phyloP scores from a whole-genome alignment of 2,329 filamentous ascomycete species.

The Aureobasidium sp. region DNA sequence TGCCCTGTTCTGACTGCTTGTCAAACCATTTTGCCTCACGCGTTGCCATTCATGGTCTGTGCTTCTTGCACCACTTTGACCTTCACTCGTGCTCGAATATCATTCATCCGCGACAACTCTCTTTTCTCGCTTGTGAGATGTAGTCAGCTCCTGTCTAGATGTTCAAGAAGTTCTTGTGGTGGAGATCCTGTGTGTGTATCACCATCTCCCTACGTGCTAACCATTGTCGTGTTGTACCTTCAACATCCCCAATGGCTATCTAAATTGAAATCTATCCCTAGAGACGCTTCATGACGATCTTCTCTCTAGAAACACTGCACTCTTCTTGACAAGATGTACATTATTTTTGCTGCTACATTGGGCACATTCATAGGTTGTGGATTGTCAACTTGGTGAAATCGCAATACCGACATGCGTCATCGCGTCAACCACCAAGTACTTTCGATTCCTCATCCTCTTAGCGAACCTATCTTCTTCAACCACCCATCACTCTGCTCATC shows the following conservation, averaged over 20 bases:
- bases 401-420: neutral
- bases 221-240: too few relatives aligned
- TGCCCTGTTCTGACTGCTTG: neutral
- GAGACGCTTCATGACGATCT: too few relatives aligned
- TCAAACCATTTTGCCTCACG: neutral
- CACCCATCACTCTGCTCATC: neutral
- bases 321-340: too few relatives aligned
- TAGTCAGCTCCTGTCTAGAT: neutral
- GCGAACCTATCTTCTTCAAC: neutral
- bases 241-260: too few relatives aligned
- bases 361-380: neutral
- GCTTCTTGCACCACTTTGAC: neutral
- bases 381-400: neutral
- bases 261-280: too few relatives aligned
- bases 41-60: constrained; percentile 6
- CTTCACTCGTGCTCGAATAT: neutral
- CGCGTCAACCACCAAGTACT: neutral
- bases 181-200: too few relatives aligned
- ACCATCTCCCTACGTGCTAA: too few relatives aligned
- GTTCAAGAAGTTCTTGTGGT: too few relatives aligned
- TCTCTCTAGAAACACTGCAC: too few relatives aligned
- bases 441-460: neutral
- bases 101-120: neutral
- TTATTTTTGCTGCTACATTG: neutral
- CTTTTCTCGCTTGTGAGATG: neutral